Base-by-base conservation (phyloP, 345 rosid species). In the Euclidium syriacum region DNA sequence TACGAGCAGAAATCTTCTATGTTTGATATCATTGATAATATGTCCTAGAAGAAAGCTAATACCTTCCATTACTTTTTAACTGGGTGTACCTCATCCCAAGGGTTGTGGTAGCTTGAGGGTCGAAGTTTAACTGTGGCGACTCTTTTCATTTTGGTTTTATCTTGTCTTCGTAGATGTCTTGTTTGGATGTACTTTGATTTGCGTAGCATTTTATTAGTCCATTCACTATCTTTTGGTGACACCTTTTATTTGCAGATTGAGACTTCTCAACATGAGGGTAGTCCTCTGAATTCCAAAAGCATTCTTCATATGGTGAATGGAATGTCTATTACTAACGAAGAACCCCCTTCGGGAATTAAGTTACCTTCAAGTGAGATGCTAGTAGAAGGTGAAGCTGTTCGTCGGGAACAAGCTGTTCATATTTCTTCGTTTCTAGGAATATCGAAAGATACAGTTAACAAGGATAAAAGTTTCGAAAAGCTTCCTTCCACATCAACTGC, bases 201-300 rank as follows among this genome's bases (percentile, higher is more conserved):
- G 12, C 63, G 9, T 14, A 49, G 29, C 47, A 27, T 23, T 8
- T 60, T 42, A 34, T n/a, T 23, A 18, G 10, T 42, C 29, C 47
- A 50, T 50, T 25, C 44, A 23, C 46, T 63, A 38, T 16, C 36
- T 63, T n/a, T 46, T 55, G 14, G 23, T 40, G 0, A 8, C 40
- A 33, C 70, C 40, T 33, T 10, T 55, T 42, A 42, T 26, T 57
- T 72, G 65, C 62, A 87, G 99, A 81, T 30, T 78, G 80, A 77
- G 50, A 68, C 66, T 79, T 64, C 76, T 65, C 86, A 80, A 58
- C 71, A 70, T 48, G 90, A 80, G 48, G 77, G 55, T 62, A 66
- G 72, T 69, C 73, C 68, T 67, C 68, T 77, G 25, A 73, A 68
- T 67, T 59, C 64, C 34, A 76, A 74, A 73, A 86, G 80, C 51